Base-by-base conservation (phyloP, 176 grass and related monocot species). In the Oryza punctata region DNA sequence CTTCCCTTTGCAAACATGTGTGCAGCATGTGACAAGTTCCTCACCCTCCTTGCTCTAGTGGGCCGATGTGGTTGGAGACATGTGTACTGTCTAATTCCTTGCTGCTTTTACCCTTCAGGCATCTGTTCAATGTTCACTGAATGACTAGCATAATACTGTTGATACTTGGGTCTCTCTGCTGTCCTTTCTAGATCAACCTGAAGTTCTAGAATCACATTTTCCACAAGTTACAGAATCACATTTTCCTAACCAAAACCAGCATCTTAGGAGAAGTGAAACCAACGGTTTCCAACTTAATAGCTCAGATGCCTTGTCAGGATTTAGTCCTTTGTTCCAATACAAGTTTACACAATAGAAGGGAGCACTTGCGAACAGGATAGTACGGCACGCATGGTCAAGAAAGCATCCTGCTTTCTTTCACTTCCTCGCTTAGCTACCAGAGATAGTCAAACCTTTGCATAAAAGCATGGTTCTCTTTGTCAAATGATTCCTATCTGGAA, bases 1-100 rank as follows among this genome's bases (percentile, higher is more conserved):
- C 71, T 37, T 76, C 26, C 38, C 78, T 41, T 72, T 40, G 67
- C 10, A 72, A 87, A 59, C 47, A 67, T 76, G 70, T 12, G 85
- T 19, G 78, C 85, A 82, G 78, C 85, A 82, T 87, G 85, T 82
- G 79, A 87, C 57, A 61, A 24, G 72, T 10, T 74, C 50, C 26
- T 45, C 27, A 43, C 21, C 35, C 16, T 4, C 21, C 32, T 67
- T 68, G 25, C 50, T 47, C 38, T 12, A 43, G 54, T 25, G 69
- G 33, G 32, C 24, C 79, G 47, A 61, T 82, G 59, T 68, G 72
- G 38, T 32, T 69, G 75, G 30, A 70, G 87, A 81, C 70, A 21
- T 37, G 54, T 10, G 78, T 66, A 45, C 73, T 82, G 73, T 67
- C 11, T 33, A 59, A 35, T 75, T 23, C 27, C 28, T 57, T 76